Evolutionary conservation across 1,284 basidiomycete genomes (phyloP).

Genomic region (Cutaneotrichosporon dermatis): DNA sequence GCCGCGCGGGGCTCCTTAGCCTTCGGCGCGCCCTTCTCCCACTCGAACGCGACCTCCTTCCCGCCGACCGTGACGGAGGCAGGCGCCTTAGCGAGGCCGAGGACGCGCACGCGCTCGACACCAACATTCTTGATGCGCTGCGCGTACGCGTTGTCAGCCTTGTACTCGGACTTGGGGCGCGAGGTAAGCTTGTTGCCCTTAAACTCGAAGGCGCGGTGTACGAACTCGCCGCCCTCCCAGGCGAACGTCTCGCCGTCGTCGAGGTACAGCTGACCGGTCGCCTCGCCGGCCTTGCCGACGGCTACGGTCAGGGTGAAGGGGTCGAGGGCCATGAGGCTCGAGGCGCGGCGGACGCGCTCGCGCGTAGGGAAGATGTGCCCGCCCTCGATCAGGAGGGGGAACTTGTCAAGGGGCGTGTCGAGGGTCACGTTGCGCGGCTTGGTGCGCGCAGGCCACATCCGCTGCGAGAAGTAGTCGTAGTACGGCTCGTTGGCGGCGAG

Average conservation of each 20-base stretch:
- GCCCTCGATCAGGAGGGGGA: slow-evolving; percentile 87
- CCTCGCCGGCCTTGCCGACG: slow-evolving; percentile 61
- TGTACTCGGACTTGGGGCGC: slow-evolving; percentile 40
- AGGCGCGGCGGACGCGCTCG: slow-evolving; percentile 78
- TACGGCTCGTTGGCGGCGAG: slow-evolving; percentile 86
- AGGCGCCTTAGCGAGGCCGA: slow-evolving; percentile 64
- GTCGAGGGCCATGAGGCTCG: slow-evolving; percentile 81
- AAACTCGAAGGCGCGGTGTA: slow-evolving; percentile 75
- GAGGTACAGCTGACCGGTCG: slow-evolving; percentile 82
- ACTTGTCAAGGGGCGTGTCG: slow-evolving; percentile 67
- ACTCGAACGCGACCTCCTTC: slow-evolving; percentile 52
- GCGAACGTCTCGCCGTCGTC: slow-evolving; percentile 89
- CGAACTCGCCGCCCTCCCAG: slow-evolving; percentile 70
- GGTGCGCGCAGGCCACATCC: slow-evolving; percentile 61
- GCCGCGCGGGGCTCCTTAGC: slow-evolving; percentile 57
- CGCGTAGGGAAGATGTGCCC: slow-evolving; percentile 84
- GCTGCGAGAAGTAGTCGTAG: slow-evolving; percentile 83
- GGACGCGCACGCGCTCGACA: slow-evolving; percentile 73
- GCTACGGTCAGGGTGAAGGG: slow-evolving; percentile 90
- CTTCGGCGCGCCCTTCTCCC: slow-evolving; percentile 17
- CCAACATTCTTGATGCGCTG: slow-evolving; percentile 61
- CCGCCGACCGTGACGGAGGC: slow-evolving; percentile 54
- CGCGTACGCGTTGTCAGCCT: slow-evolving; percentile 66
- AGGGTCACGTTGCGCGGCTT: slow-evolving; percentile 67
- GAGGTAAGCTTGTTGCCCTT: slow-evolving; percentile 48